Evolutionary conservation across 768 basidiomycete species (phyloP).

Genomic region (Suillus clintonianus): DNA sequence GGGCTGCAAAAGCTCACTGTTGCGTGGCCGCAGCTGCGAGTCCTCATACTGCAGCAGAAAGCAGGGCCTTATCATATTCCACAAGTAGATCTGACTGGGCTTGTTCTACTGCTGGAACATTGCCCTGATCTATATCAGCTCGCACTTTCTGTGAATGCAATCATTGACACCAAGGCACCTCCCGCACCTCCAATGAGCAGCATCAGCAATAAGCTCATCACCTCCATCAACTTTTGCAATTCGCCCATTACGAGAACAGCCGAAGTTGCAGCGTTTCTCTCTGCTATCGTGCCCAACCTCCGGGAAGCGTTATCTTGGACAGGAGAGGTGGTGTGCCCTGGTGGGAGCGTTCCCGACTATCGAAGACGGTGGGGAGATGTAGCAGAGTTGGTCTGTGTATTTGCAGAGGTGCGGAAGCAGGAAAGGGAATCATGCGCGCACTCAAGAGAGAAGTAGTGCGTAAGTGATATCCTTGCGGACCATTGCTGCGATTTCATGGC

Average conservation of each 20-base stretch:
- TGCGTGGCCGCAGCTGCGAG: conserved; percentile 31
- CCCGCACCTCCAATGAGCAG: not conserved
- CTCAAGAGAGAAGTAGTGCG: not conserved
- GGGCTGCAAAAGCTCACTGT: conserved; percentile 24
- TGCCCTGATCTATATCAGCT: conserved; percentile 1
- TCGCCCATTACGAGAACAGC: conserved; percentile 28
- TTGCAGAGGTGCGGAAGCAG: conserved; percentile 1
- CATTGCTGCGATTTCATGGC: not conserved
- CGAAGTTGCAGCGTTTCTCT: conserved; percentile 29
- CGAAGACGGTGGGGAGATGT: not conserved
- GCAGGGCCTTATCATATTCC: not conserved
- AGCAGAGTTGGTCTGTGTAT: not conserved
- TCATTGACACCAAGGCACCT: conserved; percentile 29
- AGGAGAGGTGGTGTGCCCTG: not conserved
- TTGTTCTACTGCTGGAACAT: not conserved
- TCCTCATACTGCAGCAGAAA: conserved; percentile 19
- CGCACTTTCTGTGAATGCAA: conserved; percentile 19
- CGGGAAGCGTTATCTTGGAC: conserved; percentile 31
- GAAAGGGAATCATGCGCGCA: not conserved
- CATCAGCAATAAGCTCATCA: conserved; percentile 17
- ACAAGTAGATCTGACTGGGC: not conserved
- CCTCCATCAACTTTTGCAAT: conserved; percentile 29
- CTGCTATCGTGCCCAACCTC: conserved; percentile 30
- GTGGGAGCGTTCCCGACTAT: not conserved
- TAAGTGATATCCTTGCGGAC: not conserved